Evolutionary conservation across 306 rosid genomes (phyloP).

Genomic region (Begonia loranthoides): DNA sequence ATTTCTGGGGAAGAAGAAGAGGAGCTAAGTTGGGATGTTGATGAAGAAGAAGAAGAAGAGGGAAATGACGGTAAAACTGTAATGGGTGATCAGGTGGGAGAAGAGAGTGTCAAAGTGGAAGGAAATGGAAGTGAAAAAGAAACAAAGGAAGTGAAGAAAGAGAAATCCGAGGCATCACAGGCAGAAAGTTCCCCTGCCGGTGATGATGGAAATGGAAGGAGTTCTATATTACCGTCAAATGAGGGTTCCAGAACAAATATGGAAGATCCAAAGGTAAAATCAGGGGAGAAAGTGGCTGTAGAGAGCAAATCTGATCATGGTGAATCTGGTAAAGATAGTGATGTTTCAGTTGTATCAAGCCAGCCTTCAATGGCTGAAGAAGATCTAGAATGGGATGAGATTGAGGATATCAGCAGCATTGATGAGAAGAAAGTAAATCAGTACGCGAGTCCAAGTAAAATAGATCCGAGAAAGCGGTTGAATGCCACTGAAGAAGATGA

Average conservation of each 20-base stretch:
- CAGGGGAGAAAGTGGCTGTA: conserved; percentile 2
- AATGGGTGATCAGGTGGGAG: conserved; percentile 6
- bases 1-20: conserved; percentile 57
- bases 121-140: conserved; percentile 18
- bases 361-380: conserved; percentile 29
- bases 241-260: too few species aligned
- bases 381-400: conserved; percentile 92
- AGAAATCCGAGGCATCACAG: conserved; percentile 16
- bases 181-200: conserved; percentile 4
- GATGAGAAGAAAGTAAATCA: conserved; percentile 41
- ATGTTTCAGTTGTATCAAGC: conserved; percentile 21
- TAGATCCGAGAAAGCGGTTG: conserved; percentile 47
- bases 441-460: conserved; percentile 22
- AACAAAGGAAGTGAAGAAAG: conserved; percentile 17
- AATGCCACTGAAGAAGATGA: conserved; percentile 69
- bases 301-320: conserved; percentile 23
- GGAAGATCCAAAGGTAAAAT: conserved; percentile 6
- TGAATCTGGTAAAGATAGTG: conserved; percentile 24
- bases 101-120: conserved; percentile 13
- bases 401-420: conserved; percentile 69
- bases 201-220: too few species aligned
- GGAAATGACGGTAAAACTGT: conserved; percentile 10
- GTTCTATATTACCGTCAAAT: too few species aligned
- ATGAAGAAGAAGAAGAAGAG: conserved; percentile 26
- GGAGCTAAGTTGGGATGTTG: conserved; percentile 90